Conservation (phyloP, 345 rosid genomes). For the Eucalyptus pauciflora region DNA sequence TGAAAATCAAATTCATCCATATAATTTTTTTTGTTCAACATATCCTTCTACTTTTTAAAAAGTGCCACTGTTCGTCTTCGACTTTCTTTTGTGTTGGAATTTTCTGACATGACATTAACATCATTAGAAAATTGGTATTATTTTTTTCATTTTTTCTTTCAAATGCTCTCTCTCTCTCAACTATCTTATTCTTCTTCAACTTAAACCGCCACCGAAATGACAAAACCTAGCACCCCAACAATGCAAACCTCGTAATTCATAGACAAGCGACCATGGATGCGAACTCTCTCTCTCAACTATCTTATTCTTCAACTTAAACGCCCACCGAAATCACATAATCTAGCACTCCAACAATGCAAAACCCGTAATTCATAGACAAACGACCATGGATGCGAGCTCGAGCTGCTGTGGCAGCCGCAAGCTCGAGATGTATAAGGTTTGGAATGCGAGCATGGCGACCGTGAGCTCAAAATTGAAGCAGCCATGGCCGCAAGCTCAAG, state of each 20-base stretch:
- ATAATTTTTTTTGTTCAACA: neutral
- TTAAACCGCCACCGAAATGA: neutral
- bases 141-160: neutral
- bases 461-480: neutral
- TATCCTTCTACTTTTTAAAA: neutral
- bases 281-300: neutral
- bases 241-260: neutral
- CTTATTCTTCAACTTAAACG: neutral
- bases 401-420: neutral
- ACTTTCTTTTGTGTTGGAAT: neutral
- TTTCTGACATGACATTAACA: neutral
- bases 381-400: neutral
- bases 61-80: neutral
- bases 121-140: neutral
- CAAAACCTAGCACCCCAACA: neutral
- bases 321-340: neutral
- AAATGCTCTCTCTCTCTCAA: neutral
- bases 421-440: neutral
- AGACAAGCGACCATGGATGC: neutral
- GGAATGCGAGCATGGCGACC: neutral
- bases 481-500: neutral
- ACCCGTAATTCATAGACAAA: neutral
- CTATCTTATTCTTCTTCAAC: neutral
- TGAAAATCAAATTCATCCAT: neutral
- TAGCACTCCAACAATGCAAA: neutral